A percentile compares a stretch with the other conserved stretches of the same genome.
phyloP scores from a whole-genome alignment of 1,284 basidiomycete genomes.

The Pascua sp. region DNA sequence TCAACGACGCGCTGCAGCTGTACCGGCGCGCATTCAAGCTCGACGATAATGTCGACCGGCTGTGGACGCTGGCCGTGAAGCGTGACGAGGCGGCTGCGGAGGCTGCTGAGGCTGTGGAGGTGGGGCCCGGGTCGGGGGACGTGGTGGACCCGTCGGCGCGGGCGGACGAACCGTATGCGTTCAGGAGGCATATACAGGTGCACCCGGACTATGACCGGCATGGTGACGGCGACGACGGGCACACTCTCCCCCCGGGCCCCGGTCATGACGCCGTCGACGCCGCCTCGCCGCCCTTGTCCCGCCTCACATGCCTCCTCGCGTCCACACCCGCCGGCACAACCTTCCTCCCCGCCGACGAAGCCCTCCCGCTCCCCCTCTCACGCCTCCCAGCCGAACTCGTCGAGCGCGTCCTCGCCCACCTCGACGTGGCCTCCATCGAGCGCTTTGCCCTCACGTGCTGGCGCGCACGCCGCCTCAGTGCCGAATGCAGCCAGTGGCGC shows the following conservation, averaged over 20 bases:
- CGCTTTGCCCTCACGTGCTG: conserved; percentile 68
- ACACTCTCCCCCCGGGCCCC: too few species aligned
- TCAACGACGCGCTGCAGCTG: conserved; percentile 67
- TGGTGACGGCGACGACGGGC: too few species aligned
- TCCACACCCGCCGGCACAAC: neutral
- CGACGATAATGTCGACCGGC: conserved; percentile 51
- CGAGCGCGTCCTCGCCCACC: conserved; percentile 57
- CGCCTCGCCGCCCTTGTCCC: neutral
- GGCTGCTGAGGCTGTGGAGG: neutral
- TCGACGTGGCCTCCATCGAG: conserved; percentile 66
- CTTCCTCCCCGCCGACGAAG: conserved; percentile 70
- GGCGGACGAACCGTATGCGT: conserved; percentile 36
- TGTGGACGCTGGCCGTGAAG: conserved; percentile 20
- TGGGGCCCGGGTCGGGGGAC: conserved; percentile 30
- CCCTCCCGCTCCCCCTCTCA: conserved; percentile 57
- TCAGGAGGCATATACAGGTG: conserved; percentile 43
- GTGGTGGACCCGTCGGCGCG: conserved; percentile 35
- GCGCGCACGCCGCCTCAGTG: conserved; percentile 66
- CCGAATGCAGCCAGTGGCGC: conserved; percentile 66
- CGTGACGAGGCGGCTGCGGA: neutral
- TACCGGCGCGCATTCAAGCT: conserved; percentile 76
- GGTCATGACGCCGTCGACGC: too few species aligned
- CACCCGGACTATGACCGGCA: conserved; percentile 40
- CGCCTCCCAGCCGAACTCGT: conserved; percentile 71
- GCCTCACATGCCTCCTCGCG: conserved; percentile 8